phyloP scores from a whole-genome alignment of 768 basidiomycete genomes.

The Panus rudis region DNA sequence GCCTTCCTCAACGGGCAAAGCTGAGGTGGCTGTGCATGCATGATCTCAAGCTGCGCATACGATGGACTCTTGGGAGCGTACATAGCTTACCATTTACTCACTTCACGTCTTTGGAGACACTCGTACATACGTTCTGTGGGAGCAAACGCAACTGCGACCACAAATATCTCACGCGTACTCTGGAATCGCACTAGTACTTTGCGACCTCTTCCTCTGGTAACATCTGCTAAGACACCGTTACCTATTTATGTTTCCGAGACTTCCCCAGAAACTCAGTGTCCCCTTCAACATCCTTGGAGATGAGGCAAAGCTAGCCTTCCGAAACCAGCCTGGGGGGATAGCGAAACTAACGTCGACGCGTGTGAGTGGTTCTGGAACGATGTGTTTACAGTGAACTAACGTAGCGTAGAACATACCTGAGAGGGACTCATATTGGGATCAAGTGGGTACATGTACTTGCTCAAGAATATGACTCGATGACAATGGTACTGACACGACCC shows the following conservation, averaged over 20 bases:
- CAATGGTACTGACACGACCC: neutral
- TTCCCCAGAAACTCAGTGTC: slow-evolving; percentile 66
- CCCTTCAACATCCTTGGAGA: slow-evolving; percentile 78
- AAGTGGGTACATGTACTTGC: slow-evolving; percentile 40
- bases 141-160: too few species aligned
- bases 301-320: slow-evolving; percentile 85
- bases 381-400: neutral
- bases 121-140: too few species aligned
- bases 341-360: slow-evolving; percentile 65
- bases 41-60: too few species aligned
- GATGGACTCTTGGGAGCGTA: too few species aligned
- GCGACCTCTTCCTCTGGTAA: neutral
- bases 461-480: neutral
- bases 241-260: slow-evolving; percentile 64
- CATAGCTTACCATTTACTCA: too few species aligned
- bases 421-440: slow-evolving; percentile 84
- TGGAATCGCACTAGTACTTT: too few species aligned
- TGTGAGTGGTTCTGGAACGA: slow-evolving; percentile 38
- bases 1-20: too few species aligned
- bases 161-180: too few species aligned
- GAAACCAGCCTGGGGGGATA: slow-evolving; percentile 75
- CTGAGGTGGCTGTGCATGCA: too few species aligned
- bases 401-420: slow-evolving; percentile 58
- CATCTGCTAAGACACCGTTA: neutral
- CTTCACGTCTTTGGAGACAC: too few species aligned